A percentile compares a stretch with the other conserved stretches of the same genome.
Evolutionary conservation across 2,329 filamentous ascomycete species (phyloP).

Genomic region (Fusarium udum): DNA sequence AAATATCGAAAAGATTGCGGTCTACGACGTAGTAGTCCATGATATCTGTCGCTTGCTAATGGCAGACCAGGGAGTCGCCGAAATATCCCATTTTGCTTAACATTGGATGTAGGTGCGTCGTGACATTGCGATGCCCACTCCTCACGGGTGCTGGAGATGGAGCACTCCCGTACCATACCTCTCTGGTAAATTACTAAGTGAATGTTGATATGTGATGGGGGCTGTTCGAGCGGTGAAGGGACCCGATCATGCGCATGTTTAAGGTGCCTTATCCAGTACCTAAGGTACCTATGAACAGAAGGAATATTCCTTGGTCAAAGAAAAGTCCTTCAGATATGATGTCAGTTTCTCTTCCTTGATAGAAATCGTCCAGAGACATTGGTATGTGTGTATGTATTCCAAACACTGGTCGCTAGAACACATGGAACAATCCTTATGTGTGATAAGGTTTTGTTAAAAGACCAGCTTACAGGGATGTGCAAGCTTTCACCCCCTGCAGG

Average conservation of each 20-base stretch:
- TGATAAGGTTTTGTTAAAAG: constrained; percentile 9
- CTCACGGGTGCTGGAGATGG: not conserved
- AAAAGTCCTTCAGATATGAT: not conserved
- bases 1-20: not conserved
- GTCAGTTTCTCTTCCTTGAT: not conserved
- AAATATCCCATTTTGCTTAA: not conserved
- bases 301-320: not conserved
- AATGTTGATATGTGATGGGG: constrained; percentile 4
- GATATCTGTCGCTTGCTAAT: not conserved
- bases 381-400: not conserved
- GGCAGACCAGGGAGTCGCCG: not conserved
- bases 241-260: not conserved
- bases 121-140: not conserved
- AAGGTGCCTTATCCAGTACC: not conserved
- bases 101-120: not conserved
- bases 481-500: not conserved
- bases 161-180: not conserved
- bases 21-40: not conserved
- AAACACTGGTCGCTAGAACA: not conserved
- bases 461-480: not conserved
- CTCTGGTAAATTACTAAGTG: not conserved
- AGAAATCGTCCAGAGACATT: not conserved
- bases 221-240: constrained; percentile 14
- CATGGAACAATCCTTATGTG: not conserved
- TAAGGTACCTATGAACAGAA: not conserved